A percentile compares a stretch with the other conserved stretches of the same genome.
Evolutionary conservation across 2,329 filamentous ascomycete species (phyloP).

Genomic region (Arthrobotrys sphaeroides): DNA sequence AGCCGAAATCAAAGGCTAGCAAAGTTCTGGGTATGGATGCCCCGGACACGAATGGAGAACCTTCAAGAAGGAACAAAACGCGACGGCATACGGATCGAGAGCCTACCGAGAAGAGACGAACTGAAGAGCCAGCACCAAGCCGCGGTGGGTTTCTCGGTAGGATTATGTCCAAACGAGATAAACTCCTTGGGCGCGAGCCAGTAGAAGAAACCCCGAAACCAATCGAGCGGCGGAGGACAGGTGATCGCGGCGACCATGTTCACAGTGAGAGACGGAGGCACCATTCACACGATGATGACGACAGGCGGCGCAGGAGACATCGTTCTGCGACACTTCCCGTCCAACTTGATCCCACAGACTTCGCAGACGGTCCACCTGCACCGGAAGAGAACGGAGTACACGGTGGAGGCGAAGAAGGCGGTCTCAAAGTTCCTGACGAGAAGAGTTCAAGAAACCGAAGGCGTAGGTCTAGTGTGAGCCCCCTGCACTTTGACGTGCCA

Average conservation of each 20-base stretch:
- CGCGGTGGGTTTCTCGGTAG: constrained; percentile 38
- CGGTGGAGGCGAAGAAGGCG: constrained; percentile 10
- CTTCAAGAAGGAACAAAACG: constrained; percentile 6
- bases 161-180: constrained; percentile 23
- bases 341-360: constrained; percentile 32
- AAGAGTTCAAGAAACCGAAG: constrained; percentile 29
- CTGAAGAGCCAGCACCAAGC: constrained; percentile 25
- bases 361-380: constrained; percentile 24
- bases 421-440: constrained; percentile 16
- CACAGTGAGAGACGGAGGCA: constrained; percentile 30
- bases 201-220: constrained; percentile 29
- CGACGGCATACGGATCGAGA: constrained; percentile 35
- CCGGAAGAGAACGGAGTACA: constrained; percentile 28
- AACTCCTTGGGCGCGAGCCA: constrained; percentile 30
- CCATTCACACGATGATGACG: constrained; percentile 38
- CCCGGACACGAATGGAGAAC: constrained; percentile 38
- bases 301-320: constrained; percentile 34
- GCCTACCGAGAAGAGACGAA: constrained; percentile 18
- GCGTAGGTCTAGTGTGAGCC: constrained; percentile 33
- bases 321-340: constrained; percentile 38
- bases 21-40: constrained; percentile 39
- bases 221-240: constrained; percentile 39
- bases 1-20: constrained; percentile 41
- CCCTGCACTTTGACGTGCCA: constrained; percentile 38
- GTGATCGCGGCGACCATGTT: constrained; percentile 15